Percentiles rank a stretch among this genome's conserved stretches.
Conservation (phyloP, 1,284 basidiomycete genomes). For the Ceratobasidium papillatum region DNA sequence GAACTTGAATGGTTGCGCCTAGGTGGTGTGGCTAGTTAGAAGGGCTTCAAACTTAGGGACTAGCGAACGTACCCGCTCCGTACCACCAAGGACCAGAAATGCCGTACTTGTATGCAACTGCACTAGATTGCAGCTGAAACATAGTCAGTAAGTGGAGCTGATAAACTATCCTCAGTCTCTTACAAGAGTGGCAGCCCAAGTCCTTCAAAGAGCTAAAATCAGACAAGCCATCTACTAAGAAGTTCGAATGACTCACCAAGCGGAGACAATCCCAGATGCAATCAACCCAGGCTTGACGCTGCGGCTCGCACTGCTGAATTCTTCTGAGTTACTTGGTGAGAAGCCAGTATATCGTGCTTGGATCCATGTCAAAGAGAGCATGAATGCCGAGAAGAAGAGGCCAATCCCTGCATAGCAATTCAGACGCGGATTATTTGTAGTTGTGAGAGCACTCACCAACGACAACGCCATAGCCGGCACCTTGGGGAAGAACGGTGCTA, state of each 20-base stretch:
- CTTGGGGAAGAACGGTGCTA: slow-evolving; percentile 54
- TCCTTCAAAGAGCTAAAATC: slow-evolving; percentile 54
- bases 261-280: slow-evolving; percentile 86
- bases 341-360: slow-evolving; percentile 78
- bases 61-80: slow-evolving; percentile 53
- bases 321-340: slow-evolving; percentile 64
- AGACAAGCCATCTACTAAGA: not conserved
- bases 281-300: slow-evolving; percentile 90
- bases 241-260: slow-evolving; percentile 58
- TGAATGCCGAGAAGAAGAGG: slow-evolving; percentile 81
- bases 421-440: slow-evolving; percentile 12
- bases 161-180: slow-evolving; percentile 45
- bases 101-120: slow-evolving; percentile 85
- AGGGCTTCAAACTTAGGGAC: not conserved
- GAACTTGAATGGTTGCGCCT: slow-evolving; percentile 56
- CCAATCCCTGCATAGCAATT: slow-evolving; percentile 70
- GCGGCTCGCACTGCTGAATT: slow-evolving; percentile 84
- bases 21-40: not conserved
- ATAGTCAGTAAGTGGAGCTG: not conserved
- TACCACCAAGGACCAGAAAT: slow-evolving; percentile 76
- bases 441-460: slow-evolving; percentile 42
- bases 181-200: slow-evolving; percentile 80
- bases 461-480: slow-evolving; percentile 79
- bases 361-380: slow-evolving; percentile 73
- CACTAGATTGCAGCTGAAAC: slow-evolving; percentile 72